phyloP scores from a whole-genome alignment of 1,284 basidiomycete species.

The Puccinia novopanici region DNA sequence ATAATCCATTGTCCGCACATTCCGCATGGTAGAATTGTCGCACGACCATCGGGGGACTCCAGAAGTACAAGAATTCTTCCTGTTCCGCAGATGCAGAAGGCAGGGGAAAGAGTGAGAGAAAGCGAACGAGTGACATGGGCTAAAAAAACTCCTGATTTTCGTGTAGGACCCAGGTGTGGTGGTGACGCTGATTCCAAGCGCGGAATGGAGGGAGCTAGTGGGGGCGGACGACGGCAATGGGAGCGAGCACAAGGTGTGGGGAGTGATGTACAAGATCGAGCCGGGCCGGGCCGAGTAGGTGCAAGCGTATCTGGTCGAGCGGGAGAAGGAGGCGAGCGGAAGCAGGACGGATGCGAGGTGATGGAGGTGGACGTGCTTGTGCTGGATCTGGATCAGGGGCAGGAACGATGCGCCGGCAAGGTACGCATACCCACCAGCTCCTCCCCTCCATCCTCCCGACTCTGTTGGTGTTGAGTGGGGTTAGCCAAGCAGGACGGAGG shows the following conservation, averaged over 20 bases:
- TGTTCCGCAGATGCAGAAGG: too few species aligned
- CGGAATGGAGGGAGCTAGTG: constrained; percentile 25
- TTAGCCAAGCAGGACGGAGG: too few species aligned
- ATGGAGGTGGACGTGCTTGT: constrained; percentile 29
- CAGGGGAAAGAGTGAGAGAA: not conserved
- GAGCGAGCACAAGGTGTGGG: constrained; percentile 14
- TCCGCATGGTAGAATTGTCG: constrained; percentile 19
- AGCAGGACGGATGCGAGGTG: constrained; percentile 47
- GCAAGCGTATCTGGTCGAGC: constrained; percentile 31
- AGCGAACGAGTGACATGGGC: not conserved
- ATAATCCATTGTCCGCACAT: not conserved
- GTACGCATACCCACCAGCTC: not conserved
- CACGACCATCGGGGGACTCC: constrained; percentile 49
- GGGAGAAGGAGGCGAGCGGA: too few species aligned
- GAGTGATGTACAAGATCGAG: constrained; percentile 43
- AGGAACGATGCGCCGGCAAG: constrained; percentile 16
- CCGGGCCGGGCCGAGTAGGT: constrained; percentile 29
- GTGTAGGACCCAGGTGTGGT: constrained; percentile 37
- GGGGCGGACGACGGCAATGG: constrained; percentile 19
- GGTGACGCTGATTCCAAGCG: constrained; percentile 36
- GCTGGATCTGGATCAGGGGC: constrained; percentile 7
- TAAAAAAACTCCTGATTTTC: not conserved
- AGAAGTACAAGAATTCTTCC: constrained; percentile 16
- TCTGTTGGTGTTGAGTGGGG: too few species aligned
- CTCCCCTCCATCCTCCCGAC: not conserved